A percentile compares a stretch with the other conserved stretches of the same genome.
These are phyloP conservation scores for Flaveria ramosissima DNA, from an alignment of 129 eudicot genomes.

Conservation along the genomic window DNA sequence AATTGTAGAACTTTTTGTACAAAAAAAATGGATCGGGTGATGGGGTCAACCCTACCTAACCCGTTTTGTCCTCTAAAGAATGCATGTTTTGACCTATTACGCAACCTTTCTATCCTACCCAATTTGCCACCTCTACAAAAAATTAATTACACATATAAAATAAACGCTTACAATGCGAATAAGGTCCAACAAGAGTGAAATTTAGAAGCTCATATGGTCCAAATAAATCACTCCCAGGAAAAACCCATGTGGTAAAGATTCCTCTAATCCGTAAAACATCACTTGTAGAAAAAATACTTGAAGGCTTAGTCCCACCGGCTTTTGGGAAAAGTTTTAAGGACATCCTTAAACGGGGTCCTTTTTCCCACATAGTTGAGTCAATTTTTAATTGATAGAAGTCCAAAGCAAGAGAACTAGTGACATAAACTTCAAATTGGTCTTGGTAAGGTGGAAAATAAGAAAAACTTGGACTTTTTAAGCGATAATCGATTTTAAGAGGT, in stretches of 20 bases:
- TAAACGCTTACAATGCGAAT: slow-evolving; percentile 46
- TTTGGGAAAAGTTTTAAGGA: slow-evolving; percentile 70
- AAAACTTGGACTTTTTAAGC: slow-evolving; percentile 89
- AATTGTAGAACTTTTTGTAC: not conserved
- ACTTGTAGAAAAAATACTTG: slow-evolving; percentile 48
- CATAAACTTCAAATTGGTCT: slow-evolving; percentile 49
- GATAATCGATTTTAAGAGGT: slow-evolving; percentile 71
- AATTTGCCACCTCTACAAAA: not conserved
- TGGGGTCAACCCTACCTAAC: not conserved
- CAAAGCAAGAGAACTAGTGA: slow-evolving; percentile 51
- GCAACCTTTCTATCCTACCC: not conserved
- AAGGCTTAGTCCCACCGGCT: slow-evolving; percentile 30
- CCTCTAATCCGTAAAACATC: slow-evolving; percentile 60
- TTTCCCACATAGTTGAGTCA: slow-evolving; percentile 69
- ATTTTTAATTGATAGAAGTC: slow-evolving; percentile 58
- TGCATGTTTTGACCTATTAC: not conserved
- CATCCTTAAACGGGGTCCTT: slow-evolving; percentile 91
- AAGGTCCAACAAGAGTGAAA: slow-evolving; percentile 89
- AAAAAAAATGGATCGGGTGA: not conserved
- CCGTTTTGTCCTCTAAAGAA: not conserved
- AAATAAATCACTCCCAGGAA: slow-evolving; percentile 63
- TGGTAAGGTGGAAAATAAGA: slow-evolving; percentile 64
- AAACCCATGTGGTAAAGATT: slow-evolving; percentile 56
- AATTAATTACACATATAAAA: slow-evolving; percentile 2
- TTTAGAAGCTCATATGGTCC: slow-evolving; percentile 96